phyloP scores from a whole-genome alignment of 352 stramenopile species.

The Phytophthora lateralis region DNA sequence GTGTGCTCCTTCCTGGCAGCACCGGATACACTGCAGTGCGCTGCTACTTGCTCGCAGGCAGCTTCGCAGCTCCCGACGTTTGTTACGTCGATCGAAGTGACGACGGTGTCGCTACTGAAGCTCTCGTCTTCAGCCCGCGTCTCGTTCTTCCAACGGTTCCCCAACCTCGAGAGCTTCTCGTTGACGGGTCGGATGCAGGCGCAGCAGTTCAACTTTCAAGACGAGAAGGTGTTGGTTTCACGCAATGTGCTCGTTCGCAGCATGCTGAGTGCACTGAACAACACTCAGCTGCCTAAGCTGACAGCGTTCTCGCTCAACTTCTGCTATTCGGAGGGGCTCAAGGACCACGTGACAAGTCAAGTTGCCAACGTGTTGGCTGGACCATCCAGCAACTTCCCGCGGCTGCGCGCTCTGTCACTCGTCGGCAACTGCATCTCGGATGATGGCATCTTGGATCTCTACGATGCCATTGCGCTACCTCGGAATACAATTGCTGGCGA shows the following conservation, averaged over 20 bases:
- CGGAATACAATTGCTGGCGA: neutral
- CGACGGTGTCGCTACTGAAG: conserved; percentile 27
- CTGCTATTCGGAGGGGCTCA: conserved; percentile 55
- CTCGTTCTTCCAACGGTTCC: conserved; percentile 47
- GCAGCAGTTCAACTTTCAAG: conserved; percentile 56
- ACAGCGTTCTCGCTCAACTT: conserved; percentile 39
- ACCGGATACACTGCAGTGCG: conserved; percentile 39
- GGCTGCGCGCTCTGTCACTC: conserved; percentile 42
- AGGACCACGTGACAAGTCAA: conserved; percentile 53
- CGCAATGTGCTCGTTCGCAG: conserved; percentile 50
- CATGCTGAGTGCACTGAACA: conserved; percentile 37
- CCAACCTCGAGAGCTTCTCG: conserved; percentile 44
- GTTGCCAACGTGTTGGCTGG: conserved; percentile 40
- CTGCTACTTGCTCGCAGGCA: conserved; percentile 39
- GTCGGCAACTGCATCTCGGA: conserved; percentile 66
- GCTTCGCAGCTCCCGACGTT: conserved; percentile 38
- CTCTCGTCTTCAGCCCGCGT: conserved; percentile 20
- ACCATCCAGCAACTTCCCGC: conserved; percentile 36
- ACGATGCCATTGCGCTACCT: conserved; percentile 35
- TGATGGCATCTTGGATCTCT: conserved; percentile 45
- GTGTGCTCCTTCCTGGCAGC: conserved; percentile 52
- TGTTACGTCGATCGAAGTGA: conserved; percentile 43
- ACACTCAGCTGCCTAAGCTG: conserved; percentile 35
- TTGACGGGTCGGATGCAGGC: conserved; percentile 35
- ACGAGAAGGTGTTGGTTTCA: conserved; percentile 36